A percentile compares a stretch with the other conserved stretches of the same genome.
Evolutionary conservation across 2,329 filamentous ascomycete genomes (phyloP).

Genomic region (Trichoderma sp.): DNA sequence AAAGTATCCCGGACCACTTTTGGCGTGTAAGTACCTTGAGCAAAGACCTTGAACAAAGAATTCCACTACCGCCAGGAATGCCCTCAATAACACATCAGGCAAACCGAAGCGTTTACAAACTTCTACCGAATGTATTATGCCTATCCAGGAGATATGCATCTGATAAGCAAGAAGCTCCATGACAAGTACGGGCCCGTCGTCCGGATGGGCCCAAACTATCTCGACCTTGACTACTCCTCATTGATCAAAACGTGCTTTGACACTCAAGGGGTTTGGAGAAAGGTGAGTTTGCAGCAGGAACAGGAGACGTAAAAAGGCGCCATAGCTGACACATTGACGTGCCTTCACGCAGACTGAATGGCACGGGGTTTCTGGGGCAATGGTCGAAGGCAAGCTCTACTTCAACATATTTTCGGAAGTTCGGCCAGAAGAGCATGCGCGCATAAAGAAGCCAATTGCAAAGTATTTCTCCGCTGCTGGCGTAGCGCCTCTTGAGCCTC

Average conservation of each 20-base stretch:
- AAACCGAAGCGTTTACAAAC: background rate
- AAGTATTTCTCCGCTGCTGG: slow-evolving; percentile 36
- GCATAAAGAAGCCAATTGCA: slow-evolving; percentile 34
- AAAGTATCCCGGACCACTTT: slow-evolving; percentile 1
- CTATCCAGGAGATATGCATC: slow-evolving; percentile 30
- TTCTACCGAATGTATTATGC: slow-evolving; percentile 14
- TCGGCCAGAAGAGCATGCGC: slow-evolving; percentile 32
- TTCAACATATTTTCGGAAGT: slow-evolving; percentile 36
- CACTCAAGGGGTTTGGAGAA: slow-evolving; percentile 40
- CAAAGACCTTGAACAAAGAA: no score
- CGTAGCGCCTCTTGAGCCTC: slow-evolving; percentile 33
- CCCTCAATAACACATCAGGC: background rate
- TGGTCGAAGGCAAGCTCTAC: slow-evolving; percentile 36
- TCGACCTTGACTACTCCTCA: slow-evolving; percentile 44
- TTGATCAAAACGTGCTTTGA: slow-evolving; percentile 44
- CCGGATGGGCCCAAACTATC: slow-evolving; percentile 45
- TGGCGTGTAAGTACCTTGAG: background rate
- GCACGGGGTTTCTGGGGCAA: slow-evolving; percentile 35
- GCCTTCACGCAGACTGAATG: slow-evolving; percentile 33
- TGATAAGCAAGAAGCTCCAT: slow-evolving; percentile 41
- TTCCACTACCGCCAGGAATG: background rate
- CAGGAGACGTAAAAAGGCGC: background rate
- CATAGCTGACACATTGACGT: background rate
- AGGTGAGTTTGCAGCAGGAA: slow-evolving; percentile 32
- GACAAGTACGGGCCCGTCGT: slow-evolving; percentile 46